Evolutionary conservation across 495 filamentous ascomycete genomes (phyloP).

Genomic region (Neurospora tetrasperma): DNA sequence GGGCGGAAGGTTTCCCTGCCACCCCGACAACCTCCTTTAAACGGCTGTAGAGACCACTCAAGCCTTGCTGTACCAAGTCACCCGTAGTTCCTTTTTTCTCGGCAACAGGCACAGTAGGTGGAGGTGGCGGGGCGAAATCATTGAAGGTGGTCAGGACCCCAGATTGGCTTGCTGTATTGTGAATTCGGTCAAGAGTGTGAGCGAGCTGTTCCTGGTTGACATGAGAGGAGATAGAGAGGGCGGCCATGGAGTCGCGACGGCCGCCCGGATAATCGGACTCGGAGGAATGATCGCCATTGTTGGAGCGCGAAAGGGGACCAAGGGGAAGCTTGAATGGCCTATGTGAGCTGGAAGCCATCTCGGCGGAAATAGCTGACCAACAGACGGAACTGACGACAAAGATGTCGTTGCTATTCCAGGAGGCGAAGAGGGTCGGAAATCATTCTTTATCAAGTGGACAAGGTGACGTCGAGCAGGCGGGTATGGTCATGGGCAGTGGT

Average conservation of each 20-base stretch:
- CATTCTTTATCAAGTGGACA: not conserved
- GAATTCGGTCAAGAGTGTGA: slow-evolving; percentile 72
- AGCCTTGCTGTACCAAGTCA: slow-evolving; percentile 66
- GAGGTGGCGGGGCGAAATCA: slow-evolving; percentile 54
- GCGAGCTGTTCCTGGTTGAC: slow-evolving; percentile 62
- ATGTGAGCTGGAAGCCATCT: not conserved
- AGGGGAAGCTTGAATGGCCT: not conserved
- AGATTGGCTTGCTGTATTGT: slow-evolving; percentile 69
- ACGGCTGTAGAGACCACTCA: slow-evolving; percentile 78
- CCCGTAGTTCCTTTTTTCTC: slow-evolving; percentile 60
- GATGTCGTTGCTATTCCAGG: not conserved
- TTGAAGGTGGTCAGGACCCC: slow-evolving; percentile 79
- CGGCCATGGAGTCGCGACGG: slow-evolving; percentile 55
- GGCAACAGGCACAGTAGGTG: slow-evolving; percentile 37
- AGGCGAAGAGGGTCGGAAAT: not conserved
- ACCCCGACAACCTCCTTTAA: slow-evolving; percentile 67
- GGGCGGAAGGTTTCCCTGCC: slow-evolving; percentile 47
- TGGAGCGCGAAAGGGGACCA: not conserved
- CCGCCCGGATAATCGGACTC: not conserved
- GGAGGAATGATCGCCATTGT: not conserved
- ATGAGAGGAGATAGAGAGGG: slow-evolving; percentile 43
- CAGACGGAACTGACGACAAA: not conserved
- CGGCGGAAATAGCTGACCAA: not conserved
- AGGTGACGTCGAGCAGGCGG: not conserved
- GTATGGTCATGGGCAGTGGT: not conserved